These are phyloP conservation scores for Daldinia decipiens DNA, from an alignment of 495 filamentous ascomycete species.

Conservation along the genomic window DNA sequence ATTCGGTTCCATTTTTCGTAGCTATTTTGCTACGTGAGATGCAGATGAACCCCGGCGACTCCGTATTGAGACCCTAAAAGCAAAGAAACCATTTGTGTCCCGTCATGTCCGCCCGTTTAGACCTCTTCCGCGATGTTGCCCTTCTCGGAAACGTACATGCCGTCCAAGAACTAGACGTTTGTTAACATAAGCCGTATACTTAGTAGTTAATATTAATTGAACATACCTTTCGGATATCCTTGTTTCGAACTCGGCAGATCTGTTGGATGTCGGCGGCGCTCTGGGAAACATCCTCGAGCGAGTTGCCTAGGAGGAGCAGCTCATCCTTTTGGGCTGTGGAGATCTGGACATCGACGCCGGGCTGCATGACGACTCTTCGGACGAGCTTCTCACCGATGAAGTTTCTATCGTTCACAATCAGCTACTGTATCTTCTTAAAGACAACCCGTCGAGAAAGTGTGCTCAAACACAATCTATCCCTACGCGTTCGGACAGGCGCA, in stretches of 20 bases:
- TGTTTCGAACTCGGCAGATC: conserved; percentile 98
- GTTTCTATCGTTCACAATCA: conserved; percentile 70
- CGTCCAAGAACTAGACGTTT: conserved; percentile 90
- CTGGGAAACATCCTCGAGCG: conserved; percentile 95
- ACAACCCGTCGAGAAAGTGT: background rate
- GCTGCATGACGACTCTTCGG: conserved; percentile 85
- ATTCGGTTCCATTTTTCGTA: conserved; percentile 59
- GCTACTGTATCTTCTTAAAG: conserved; percentile 6
- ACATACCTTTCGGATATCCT: conserved; percentile 99
- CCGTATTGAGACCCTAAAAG: conserved; percentile 55
- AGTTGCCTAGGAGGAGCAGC: conserved; percentile 91
- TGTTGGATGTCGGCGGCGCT: conserved; percentile 99
- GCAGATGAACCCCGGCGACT: conserved; percentile 67
- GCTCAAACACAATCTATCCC: background rate
- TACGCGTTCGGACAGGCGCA: background rate
- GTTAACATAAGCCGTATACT: conserved; percentile 47
- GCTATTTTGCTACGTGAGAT: conserved; percentile 66
- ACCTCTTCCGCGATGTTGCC: conserved; percentile 84
- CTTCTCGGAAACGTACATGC: conserved; percentile 98
- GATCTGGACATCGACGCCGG: conserved; percentile 88
- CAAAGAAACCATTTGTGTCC: conserved; percentile 51
- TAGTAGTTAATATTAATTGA: background rate
- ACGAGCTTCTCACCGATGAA: conserved; percentile 99
- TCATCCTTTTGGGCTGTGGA: conserved; percentile 96
- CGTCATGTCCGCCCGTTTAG: conserved; percentile 45